A percentile compares a stretch with the other conserved stretches of the same genome.
Evolutionary conservation across 345 rosid genomes (phyloP).

Genomic region (Hevea brasiliensis): DNA sequence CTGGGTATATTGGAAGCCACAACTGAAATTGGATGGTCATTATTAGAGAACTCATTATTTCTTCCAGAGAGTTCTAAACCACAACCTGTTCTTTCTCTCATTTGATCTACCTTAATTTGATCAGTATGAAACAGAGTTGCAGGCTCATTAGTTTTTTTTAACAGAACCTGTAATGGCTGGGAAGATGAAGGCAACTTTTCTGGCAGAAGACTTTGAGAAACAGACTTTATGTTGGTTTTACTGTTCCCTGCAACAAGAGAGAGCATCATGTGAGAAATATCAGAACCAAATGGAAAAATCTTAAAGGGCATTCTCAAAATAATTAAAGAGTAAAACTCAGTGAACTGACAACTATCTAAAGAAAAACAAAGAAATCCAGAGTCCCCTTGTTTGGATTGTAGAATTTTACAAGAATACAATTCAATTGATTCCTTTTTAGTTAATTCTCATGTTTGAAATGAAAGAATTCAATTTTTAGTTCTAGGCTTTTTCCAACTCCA

Average conservation of each 20-base stretch:
- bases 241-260: constrained; percentile 47
- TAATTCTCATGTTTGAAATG: too few species aligned
- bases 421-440: too few species aligned
- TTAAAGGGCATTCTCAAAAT: constrained; percentile 3
- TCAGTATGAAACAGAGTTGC: constrained; percentile 42
- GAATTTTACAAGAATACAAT: too few species aligned
- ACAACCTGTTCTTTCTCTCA: constrained; percentile 43
- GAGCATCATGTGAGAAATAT: constrained; percentile 25
- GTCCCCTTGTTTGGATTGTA: too few species aligned
- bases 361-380: background rate
- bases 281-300: constrained; percentile 16
- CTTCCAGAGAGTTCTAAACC: constrained; percentile 46
- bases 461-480: background rate
- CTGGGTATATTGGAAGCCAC: constrained; percentile 46
- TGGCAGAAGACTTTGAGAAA: constrained; percentile 38
- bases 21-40: constrained; percentile 46
- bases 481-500: background rate
- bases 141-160: constrained; percentile 45
- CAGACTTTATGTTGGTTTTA: constrained; percentile 45
- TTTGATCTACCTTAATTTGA: constrained; percentile 44
- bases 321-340: background rate
- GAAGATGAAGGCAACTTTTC: constrained; percentile 47
- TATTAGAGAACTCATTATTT: constrained; percentile 40
- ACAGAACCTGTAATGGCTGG: constrained; percentile 44
- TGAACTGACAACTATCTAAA: background rate